phyloP scores from a whole-genome alignment of 768 basidiomycete species.

The Agaricus sinodeliciosus region DNA sequence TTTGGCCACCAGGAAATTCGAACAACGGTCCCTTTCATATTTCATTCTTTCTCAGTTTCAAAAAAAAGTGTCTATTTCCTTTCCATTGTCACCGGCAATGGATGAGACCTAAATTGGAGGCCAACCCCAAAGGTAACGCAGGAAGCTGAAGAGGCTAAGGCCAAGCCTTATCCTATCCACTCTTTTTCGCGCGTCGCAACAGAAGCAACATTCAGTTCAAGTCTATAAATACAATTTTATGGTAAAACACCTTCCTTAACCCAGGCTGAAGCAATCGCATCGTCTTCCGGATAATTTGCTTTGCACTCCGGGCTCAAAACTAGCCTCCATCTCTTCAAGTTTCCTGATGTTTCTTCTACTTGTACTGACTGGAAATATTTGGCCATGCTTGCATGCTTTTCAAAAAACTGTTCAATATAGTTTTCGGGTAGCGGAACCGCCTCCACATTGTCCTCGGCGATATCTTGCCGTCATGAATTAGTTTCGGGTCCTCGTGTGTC shows the following conservation, averaged over 20 bases:
- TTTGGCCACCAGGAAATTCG: no score
- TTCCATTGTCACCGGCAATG: no score
- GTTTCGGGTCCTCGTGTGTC: background rate
- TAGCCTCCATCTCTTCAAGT: conserved; percentile 6
- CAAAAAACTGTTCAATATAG: conserved; percentile 6
- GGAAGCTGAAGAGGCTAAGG: background rate
- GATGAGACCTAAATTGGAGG: no score
- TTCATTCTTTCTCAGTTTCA: no score
- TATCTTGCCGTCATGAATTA: conserved; percentile 16
- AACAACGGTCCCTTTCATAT: no score
- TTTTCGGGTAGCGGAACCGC: conserved; percentile 10
- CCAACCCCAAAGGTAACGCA: no score
- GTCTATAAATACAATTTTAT: background rate
- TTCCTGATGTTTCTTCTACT: background rate
- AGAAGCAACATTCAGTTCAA: background rate
- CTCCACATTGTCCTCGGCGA: conserved; percentile 29
- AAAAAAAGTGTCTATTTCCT: no score
- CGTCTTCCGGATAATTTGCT: conserved; percentile 41
- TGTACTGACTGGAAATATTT: conserved; percentile 8
- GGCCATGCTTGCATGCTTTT: conserved; percentile 2
- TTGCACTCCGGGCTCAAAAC: conserved; percentile 35
- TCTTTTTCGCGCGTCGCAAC: background rate
- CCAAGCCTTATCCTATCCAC: background rate
- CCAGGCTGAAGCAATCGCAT: conserved; percentile 29
- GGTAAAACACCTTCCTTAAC: conserved; percentile 15